Conservation (phyloP, 2,329 filamentous ascomycete genomes). For the Paecilomyces variotii region DNA sequence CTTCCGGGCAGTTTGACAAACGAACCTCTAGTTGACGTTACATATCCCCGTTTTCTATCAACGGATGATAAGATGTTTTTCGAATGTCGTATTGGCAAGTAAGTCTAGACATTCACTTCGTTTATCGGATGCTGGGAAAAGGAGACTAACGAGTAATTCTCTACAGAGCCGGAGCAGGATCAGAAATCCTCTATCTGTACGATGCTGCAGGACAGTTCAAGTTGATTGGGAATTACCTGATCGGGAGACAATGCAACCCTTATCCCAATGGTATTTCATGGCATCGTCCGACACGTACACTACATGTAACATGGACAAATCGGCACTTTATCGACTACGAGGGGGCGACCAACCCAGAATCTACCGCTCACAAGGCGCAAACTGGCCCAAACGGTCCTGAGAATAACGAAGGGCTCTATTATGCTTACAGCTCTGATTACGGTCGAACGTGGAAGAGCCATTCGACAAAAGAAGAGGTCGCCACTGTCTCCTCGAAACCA, state of each 20-base stretch:
- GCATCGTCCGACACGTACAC: slow-evolving; percentile 11
- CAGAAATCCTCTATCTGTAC: background rate
- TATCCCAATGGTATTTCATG: slow-evolving; percentile 44
- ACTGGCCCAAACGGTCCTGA: slow-evolving; percentile 36
- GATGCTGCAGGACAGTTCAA: background rate
- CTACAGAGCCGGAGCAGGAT: background rate
- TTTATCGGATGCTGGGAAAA: background rate
- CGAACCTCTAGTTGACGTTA: background rate
- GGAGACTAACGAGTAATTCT: background rate
- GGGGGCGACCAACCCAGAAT: slow-evolving; percentile 35
- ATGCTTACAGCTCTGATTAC: slow-evolving; percentile 39
- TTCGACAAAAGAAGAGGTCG: background rate
- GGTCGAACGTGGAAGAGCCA: background rate
- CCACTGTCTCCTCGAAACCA: background rate
- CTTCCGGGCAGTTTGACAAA: background rate
- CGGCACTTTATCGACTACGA: slow-evolving; percentile 40
- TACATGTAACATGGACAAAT: slow-evolving; percentile 45
- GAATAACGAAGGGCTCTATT: slow-evolving; percentile 46
- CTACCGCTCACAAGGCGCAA: slow-evolving; percentile 36
- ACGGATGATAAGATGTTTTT: background rate
- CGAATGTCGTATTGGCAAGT: background rate
- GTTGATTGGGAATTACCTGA: background rate
- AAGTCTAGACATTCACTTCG: background rate
- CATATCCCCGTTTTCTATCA: background rate
- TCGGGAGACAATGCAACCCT: slow-evolving; percentile 28